These are phyloP conservation scores for Trichomonascus vanleenenianus DNA, from an alignment of 805 yeast species.

Conservation along the genomic window DNA sequence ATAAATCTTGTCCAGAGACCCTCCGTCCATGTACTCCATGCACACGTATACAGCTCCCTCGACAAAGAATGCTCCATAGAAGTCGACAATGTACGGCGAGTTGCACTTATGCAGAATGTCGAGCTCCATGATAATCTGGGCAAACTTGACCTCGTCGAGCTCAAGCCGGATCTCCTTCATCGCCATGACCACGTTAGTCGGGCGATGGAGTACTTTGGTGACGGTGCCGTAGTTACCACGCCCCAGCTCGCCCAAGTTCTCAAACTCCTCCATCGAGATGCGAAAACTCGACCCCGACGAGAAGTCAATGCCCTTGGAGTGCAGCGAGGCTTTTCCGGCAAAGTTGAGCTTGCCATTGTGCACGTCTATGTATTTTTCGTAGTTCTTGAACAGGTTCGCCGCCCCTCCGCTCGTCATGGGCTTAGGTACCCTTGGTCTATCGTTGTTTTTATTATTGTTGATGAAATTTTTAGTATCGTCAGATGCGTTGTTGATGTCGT, in stretches of 20 bases:
- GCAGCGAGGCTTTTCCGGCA: conserved; percentile 87
- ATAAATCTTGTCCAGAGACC: conserved; percentile 82
- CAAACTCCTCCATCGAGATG: conserved; percentile 76
- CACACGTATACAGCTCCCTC: conserved; percentile 99
- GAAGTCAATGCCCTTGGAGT: conserved; percentile 87
- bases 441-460: neutral
- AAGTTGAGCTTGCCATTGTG: conserved; percentile 88
- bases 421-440: too few relatives aligned
- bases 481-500: too few relatives aligned
- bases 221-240: conserved; percentile 97
- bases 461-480: neutral
- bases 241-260: conserved; percentile 71
- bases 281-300: conserved; percentile 80
- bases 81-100: conserved; percentile 88
- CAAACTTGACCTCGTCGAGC: conserved; percentile 85
- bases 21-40: conserved; percentile 97
- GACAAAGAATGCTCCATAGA: conserved; percentile 93
- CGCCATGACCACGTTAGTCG: conserved; percentile 89
- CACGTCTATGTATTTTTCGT: conserved; percentile 81
- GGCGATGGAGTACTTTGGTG: conserved; percentile 84
- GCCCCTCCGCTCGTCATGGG: neutral
- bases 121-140: conserved; percentile 92
- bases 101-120: conserved; percentile 89
- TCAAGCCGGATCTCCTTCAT: conserved; percentile 95
- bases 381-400: conserved; percentile 56